Evolutionary conservation across 106 monocot genomes (phyloP).

Genomic region (Dendrobium huoshanense): DNA sequence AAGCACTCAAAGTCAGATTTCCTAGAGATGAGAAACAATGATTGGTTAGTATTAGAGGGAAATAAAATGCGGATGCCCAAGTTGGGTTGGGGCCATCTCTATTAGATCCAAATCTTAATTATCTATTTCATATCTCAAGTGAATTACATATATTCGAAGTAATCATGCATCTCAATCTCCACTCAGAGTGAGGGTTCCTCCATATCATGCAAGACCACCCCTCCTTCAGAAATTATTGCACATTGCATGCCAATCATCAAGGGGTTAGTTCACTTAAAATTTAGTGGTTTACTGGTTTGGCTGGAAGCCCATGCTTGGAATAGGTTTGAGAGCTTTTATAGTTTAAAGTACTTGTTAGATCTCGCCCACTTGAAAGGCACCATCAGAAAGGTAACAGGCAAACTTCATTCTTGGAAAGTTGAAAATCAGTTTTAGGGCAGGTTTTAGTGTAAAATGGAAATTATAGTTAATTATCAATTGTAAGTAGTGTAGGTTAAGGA

Average conservation of each 20-base stretch:
- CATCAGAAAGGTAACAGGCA: too few species aligned
- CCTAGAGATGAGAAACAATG: constrained; percentile 33
- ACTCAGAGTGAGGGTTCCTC: neutral
- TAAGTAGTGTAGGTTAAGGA: neutral
- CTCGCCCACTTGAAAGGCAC: too few species aligned
- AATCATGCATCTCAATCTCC: neutral
- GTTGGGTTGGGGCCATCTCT: neutral
- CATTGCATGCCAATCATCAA: neutral
- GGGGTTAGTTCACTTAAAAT: too few species aligned
- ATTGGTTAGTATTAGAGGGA: neutral
- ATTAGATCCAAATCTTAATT: neutral
- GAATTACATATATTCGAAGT: neutral
- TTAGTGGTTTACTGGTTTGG: too few species aligned
- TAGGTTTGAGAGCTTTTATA: too few species aligned
- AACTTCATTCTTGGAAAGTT: too few species aligned
- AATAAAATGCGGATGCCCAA: neutral
- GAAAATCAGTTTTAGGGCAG: too few species aligned
- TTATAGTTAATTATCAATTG: neutral
- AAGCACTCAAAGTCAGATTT: constrained; percentile 67
- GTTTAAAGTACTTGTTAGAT: too few species aligned
- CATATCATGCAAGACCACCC: neutral
- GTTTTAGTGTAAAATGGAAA: neutral
- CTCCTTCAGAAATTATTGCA: neutral
- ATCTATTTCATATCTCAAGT: neutral
- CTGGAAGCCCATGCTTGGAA: too few species aligned